Evolutionary conservation across 2,329 filamentous ascomycete species (phyloP), one percentile per base, ranked within the genome.

Genomic region (Phialemonium atrogriseum): DNA sequence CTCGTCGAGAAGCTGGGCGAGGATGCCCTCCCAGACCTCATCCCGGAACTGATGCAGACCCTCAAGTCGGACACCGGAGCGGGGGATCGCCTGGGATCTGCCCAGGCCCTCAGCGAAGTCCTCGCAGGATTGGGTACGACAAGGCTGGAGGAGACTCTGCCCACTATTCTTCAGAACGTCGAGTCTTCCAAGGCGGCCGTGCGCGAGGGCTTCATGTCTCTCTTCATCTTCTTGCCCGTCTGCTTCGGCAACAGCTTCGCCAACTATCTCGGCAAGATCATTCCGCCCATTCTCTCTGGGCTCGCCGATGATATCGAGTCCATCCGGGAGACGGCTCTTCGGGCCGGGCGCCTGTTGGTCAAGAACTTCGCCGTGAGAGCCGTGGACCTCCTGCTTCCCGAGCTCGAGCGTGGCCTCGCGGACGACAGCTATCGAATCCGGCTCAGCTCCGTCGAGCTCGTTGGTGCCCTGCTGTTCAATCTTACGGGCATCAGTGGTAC

Each of bases 231-330:
- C 73, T 77, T 98, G 63, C 91, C 91, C 10, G 91, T 94, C 32
- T 98, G 91, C 62, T 98, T 98, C 49, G 91, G 91, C 50, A 98
- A 98, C 70, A 94, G 88, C 57, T 98, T 98, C 51, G 83, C 91
- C 46, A 87, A 86, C 52, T 98, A 98, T 52, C 80, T 98, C 39
- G 85, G 80, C 60, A 87, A 80, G 53, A 94, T 98, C 49, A 94
- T 98, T 47, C 93, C 91, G 12, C 84, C 91, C 13, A 96, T 98
- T 48, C 70, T 98, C 41, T 79, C 86, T 42, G 93, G 93, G 48
- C 70, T 98, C 55, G 93, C 91, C 20, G 91, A 98, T 54, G 91
- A 98, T 49, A 69, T 96, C 32, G 91, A 98, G 55, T 88, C 88
- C 2, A 98, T 98, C 48, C 82, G 91, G 36, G 91, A 98, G 48